Evolutionary conservation across 129 eudicot species (phyloP).

Genomic region (Pittosporum tobira): DNA sequence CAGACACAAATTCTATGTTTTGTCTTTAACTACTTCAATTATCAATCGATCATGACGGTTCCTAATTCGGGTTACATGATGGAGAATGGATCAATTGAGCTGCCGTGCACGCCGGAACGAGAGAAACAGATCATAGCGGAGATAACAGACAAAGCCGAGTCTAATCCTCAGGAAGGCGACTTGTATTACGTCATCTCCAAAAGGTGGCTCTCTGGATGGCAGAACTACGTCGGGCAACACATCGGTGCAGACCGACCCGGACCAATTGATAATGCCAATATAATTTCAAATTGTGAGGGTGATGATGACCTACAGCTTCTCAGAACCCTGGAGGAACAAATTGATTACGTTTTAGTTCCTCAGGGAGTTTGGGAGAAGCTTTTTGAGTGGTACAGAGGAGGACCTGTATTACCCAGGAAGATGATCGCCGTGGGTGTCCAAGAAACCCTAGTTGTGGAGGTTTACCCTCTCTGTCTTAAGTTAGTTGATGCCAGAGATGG

Average conservation of each 20-base stretch:
- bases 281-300: conserved; percentile 28
- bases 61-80: conserved; percentile 65
- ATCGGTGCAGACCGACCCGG: conserved; percentile 60
- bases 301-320: conserved; percentile 53
- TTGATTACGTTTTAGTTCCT: conserved; percentile 73
- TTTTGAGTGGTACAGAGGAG: conserved; percentile 89
- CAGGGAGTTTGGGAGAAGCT: conserved; percentile 91
- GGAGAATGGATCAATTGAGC: conserved; percentile 59
- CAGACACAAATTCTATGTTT: no score
- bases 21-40: no score
- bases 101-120: conserved; percentile 75
- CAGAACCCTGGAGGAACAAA: conserved; percentile 55
- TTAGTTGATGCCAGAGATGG: conserved; percentile 66
- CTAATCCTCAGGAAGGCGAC: conserved; percentile 48
- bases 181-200: conserved; percentile 51
- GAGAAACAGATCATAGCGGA: conserved; percentile 54
- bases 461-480: conserved; percentile 59
- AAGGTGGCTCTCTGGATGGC: conserved; percentile 77
- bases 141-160: conserved; percentile 36
- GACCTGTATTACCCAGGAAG: conserved; percentile 75
- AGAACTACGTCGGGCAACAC: conserved; percentile 54
- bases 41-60: conserved; percentile 80
- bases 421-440: conserved; percentile 60
- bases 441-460: conserved; percentile 54
- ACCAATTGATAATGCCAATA: conserved; percentile 71